These are phyloP conservation scores for Dictyostelium firmibasis DNA, from an alignment of 78 protist species.

Conservation along the genomic window DNA sequence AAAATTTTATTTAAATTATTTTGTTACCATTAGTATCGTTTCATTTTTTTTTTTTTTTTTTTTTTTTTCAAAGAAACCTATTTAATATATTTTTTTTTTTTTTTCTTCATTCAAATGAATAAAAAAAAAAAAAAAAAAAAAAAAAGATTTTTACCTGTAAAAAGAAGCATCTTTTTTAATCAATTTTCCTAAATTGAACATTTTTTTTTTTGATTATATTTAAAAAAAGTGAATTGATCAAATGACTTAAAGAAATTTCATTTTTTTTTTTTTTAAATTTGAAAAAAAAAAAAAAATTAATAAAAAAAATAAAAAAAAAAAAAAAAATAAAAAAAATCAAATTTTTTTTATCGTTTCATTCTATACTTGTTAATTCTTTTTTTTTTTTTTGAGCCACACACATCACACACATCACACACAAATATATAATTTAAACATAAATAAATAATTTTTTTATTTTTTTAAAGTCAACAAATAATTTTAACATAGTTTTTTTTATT, in stretches of 20 bases:
- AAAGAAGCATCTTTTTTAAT: background rate
- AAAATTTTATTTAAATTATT: too few relatives aligned
- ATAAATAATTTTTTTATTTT: too few relatives aligned
- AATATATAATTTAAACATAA: too few relatives aligned
- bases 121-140: background rate
- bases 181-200: background rate
- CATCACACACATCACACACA: background rate
- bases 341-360: too few relatives aligned
- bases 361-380: too few relatives aligned
- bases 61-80: too few relatives aligned
- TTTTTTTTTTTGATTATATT: background rate
- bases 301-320: background rate
- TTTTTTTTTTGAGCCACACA: background rate
- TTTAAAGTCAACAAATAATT: too few relatives aligned
- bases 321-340: background rate
- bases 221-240: background rate
- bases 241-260: background rate
- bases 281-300: background rate
- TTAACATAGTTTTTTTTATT: too few relatives aligned
- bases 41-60: background rate
- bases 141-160: background rate
- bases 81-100: too few relatives aligned
- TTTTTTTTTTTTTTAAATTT: background rate
- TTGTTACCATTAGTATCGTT: too few relatives aligned
- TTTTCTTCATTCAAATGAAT: too few relatives aligned